Conservation (phyloP, 164 flowering plant species). For the Vitis vinifera region DNA sequence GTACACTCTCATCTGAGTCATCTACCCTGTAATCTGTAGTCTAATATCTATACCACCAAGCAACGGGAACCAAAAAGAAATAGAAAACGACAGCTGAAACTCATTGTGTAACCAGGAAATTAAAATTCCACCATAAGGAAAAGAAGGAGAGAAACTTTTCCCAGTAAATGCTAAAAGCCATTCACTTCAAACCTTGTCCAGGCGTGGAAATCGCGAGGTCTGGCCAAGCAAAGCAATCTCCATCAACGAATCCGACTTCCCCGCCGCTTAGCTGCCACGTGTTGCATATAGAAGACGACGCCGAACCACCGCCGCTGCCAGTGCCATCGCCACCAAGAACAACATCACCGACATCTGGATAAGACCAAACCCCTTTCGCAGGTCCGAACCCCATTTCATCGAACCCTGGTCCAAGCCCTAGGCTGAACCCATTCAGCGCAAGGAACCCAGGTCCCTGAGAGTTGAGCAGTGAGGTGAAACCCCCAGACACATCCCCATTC, state of each 20-base stretch:
- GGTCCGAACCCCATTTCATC: slow-evolving; percentile 33
- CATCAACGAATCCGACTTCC: slow-evolving; percentile 24
- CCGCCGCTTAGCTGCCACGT: slow-evolving; percentile 30
- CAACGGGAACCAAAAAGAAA: background rate
- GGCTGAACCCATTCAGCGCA: slow-evolving; percentile 35
- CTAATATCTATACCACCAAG: background rate
- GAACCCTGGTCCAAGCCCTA: slow-evolving; percentile 23
- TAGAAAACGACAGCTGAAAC: background rate
- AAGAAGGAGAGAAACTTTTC: background rate
- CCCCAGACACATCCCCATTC: slow-evolving; percentile 13
- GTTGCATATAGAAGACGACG: slow-evolving; percentile 15
- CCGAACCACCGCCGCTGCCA: slow-evolving; percentile 3
- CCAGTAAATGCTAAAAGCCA: background rate
- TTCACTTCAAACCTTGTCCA: slow-evolving; percentile 32
- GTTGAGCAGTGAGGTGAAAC: slow-evolving; percentile 31
- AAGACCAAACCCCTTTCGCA: slow-evolving; percentile 15
- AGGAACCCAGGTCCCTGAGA: slow-evolving; percentile 28
- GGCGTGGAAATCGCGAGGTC: slow-evolving; percentile 51
- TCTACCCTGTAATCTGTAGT: too few species aligned
- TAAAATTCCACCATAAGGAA: background rate
- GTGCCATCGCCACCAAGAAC: slow-evolving; percentile 9
- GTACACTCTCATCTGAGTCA: too few species aligned
- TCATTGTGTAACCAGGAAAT: background rate
- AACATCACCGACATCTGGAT: slow-evolving; percentile 18
- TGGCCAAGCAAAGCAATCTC: slow-evolving; percentile 49